Evolutionary conservation across 768 basidiomycete species (phyloP), one percentile per base, ranked within the genome.

Genomic region (Kwoniella shandongensis): DNA sequence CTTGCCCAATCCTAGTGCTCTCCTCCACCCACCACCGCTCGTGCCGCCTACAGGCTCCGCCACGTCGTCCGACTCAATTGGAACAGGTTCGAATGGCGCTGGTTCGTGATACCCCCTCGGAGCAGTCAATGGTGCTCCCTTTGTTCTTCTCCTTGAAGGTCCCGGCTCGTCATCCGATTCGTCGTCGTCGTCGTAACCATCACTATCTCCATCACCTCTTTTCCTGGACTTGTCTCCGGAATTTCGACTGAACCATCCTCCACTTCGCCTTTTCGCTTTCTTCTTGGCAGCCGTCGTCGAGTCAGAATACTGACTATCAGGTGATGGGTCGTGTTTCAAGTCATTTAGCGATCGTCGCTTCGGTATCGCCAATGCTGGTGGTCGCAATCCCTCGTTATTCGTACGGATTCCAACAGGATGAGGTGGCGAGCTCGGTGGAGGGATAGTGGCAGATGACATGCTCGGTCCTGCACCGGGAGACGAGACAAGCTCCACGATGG

Each of bases 161-260:
- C 69, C 69, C 22, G 69, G 66, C 32, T 71, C 69, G 38, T 71
- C 69, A 56, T 71, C 69, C 22, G 69, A 68, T 45, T 61, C 63
- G 25, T 59, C 63, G 17, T 25, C 46, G 7, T 56, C 46, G 22
- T 50, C 46, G 12, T 56, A 45, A 26, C 44, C 46, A 51, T 50
- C 49, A 4, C 29, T 27, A 30, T 29, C 13, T 15, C 30, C 27
- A 13, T 30, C 26, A 26, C 15, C 26, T 15, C 26, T 46, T 26
- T n/a, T 17, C 44, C 44, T 46, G 10, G 22, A 13, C 7, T 38
- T 35, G 20, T 50, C 23, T 23, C 26, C 22, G 15, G 56, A 47
- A 22, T 51, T 18, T 5, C 36, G 32, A 3, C n/a, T 15, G 36
- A 58, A 45, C 50, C 50, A 47, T 29, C 57, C 56, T 11, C 32